These are phyloP conservation scores for Gentiana dahurica DNA, from an alignment of 257 asterid genomes.

Conservation along the genomic window DNA sequence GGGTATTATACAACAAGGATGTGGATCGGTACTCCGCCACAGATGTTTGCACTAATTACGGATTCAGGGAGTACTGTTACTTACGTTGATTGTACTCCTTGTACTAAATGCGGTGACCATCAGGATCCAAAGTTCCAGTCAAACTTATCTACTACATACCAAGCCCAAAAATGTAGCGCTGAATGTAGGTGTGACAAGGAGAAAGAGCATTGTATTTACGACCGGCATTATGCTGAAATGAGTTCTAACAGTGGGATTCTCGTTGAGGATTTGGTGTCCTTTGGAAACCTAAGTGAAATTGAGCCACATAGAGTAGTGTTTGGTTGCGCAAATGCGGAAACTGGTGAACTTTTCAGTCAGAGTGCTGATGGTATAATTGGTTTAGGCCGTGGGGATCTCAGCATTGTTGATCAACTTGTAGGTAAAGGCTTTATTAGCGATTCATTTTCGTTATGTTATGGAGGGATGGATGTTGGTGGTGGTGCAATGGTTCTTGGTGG, in stretches of 20 bases:
- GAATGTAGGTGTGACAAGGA: conserved; percentile 73
- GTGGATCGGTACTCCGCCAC: conserved; percentile 87
- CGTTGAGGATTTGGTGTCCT: conserved; percentile 87
- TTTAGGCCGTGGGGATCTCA: conserved; percentile 94
- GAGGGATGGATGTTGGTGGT: conserved; percentile 99
- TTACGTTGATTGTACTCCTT: conserved; percentile 71
- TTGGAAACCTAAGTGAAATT: conserved; percentile 84
- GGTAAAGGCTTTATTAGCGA: conserved; percentile 76
- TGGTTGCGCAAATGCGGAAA: conserved; percentile 94
- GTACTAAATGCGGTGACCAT: conserved; percentile 74
- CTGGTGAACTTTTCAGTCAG: conserved; percentile 94
- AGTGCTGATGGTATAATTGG: conserved; percentile 99
- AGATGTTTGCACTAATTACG: conserved; percentile 70
- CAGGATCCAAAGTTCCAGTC: conserved; percentile 95
- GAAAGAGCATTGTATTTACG: conserved; percentile 65
- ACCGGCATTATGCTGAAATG: conserved; percentile 95
- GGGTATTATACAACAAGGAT: conserved; percentile 55
- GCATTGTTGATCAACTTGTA: conserved; percentile 96
- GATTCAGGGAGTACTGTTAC: conserved; percentile 86
- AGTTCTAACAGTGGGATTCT: conserved; percentile 97
- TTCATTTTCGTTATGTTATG: conserved; percentile 92
- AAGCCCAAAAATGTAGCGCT: conserved; percentile 74
- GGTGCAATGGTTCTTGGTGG: conserved; percentile 99
- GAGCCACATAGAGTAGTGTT: conserved; percentile 83
- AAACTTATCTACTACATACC: conserved; percentile 58